These are phyloP conservation scores for Narthecium ossifragum DNA, from an alignment of 106 monocot species.

Conservation along the genomic window DNA sequence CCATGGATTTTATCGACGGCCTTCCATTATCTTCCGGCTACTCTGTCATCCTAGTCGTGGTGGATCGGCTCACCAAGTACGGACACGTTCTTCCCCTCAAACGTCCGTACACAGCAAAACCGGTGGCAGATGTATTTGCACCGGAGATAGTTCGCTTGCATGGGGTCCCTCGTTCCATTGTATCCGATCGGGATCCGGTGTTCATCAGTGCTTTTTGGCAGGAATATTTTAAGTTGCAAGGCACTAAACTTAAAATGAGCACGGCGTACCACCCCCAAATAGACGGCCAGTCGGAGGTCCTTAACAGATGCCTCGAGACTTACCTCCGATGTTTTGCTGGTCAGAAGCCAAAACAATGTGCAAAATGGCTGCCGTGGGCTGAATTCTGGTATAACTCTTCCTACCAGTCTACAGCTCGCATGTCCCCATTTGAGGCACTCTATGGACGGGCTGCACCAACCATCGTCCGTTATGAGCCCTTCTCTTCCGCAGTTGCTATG, in stretches of 20 bases:
- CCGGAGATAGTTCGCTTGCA: background rate
- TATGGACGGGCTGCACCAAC: background rate
- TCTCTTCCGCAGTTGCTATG: background rate
- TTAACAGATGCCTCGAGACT: background rate
- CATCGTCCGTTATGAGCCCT: background rate
- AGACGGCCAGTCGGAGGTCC: background rate
- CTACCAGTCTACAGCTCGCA: background rate
- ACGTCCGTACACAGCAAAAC: background rate
- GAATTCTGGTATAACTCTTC: background rate
- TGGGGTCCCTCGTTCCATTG: background rate
- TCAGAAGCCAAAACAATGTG: background rate
- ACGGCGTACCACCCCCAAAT: background rate
- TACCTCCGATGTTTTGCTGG: background rate
- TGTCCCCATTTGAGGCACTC: background rate
- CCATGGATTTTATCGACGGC: slow-evolving; percentile 12
- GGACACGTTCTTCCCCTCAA: background rate
- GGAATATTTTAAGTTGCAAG: background rate
- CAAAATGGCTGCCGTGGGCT: background rate
- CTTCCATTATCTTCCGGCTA: background rate
- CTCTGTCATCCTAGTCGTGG: background rate
- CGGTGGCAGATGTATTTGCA: background rate
- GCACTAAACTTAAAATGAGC: background rate
- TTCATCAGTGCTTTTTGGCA: background rate
- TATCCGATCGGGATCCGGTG: background rate
- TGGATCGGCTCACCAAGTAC: background rate